phyloP scores from a whole-genome alignment of 1,139 yeast species.

The Pichia sp. region DNA sequence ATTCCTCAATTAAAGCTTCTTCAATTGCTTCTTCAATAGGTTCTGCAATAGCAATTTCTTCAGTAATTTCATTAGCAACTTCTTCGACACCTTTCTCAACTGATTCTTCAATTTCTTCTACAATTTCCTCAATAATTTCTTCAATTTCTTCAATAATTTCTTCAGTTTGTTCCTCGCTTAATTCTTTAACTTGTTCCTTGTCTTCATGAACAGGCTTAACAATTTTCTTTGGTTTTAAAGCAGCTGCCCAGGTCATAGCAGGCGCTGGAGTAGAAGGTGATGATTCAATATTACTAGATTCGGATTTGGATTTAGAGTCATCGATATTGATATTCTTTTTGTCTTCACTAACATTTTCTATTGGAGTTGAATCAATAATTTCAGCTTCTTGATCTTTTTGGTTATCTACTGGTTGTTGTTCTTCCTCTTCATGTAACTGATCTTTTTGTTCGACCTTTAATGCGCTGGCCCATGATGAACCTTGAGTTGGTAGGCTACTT shows the following conservation, averaged over 20 bases:
- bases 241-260: constrained; percentile 32
- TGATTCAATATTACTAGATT: constrained; percentile 25
- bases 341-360: not conserved
- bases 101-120: constrained; percentile 3
- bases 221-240: constrained; percentile 21
- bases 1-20: constrained; percentile 1
- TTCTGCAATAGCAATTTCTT: constrained; percentile 4
- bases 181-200: constrained; percentile 14
- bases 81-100: constrained; percentile 1
- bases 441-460: constrained; percentile 26
- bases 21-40: constrained; percentile 7
- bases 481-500: constrained; percentile 16
- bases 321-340: not conserved
- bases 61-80: not conserved
- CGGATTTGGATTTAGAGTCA: constrained; percentile 2
- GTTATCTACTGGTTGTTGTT: constrained; percentile 5
- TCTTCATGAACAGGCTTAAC: constrained; percentile 16
- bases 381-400: not conserved
- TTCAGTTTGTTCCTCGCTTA: constrained; percentile 5
- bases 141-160: constrained; percentile 17
- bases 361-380: not conserved
- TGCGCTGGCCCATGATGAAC: constrained; percentile 31
- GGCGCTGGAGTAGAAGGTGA: constrained; percentile 47
- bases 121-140: constrained; percentile 19
- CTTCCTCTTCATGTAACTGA: too few species aligned